phyloP scores from a whole-genome alignment of 805 yeast genomes.

The Saccharomycodes ludwigii region DNA sequence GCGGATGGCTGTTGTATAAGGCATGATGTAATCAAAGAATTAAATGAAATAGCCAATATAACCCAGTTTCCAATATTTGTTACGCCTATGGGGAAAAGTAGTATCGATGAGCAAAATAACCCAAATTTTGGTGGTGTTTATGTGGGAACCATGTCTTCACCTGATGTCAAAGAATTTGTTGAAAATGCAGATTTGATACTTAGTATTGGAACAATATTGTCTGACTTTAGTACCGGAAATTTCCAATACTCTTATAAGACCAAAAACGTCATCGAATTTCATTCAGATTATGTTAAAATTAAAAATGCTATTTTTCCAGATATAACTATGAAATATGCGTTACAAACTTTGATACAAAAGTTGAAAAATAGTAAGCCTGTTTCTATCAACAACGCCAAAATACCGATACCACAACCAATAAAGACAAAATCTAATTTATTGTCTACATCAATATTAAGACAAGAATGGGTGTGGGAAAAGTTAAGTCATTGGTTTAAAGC shows the following conservation, averaged over 20 bases:
- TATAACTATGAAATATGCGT: slow-evolving; percentile 36
- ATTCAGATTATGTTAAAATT: slow-evolving; percentile 41
- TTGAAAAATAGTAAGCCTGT: slow-evolving; percentile 19
- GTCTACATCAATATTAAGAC: slow-evolving; percentile 20
- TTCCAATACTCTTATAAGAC: slow-evolving; percentile 44
- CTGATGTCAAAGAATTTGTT: slow-evolving; percentile 33
- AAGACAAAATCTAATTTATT: slow-evolving; percentile 16
- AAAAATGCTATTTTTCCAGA: slow-evolving; percentile 40
- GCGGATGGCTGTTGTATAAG: slow-evolving; percentile 56
- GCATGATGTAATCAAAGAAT: slow-evolving; percentile 30
- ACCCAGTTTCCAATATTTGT: slow-evolving; percentile 41
- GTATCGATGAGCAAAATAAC: slow-evolving; percentile 43
- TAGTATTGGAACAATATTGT: slow-evolving; percentile 46
- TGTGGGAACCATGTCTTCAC: slow-evolving; percentile 41
- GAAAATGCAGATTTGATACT: slow-evolving; percentile 50
- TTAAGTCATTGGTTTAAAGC: slow-evolving; percentile 39
- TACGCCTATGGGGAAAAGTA: slow-evolving; percentile 50
- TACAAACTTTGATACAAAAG: slow-evolving; percentile 15
- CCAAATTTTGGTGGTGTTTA: slow-evolving; percentile 53
- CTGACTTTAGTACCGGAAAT: slow-evolving; percentile 47
- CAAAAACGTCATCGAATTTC: slow-evolving; percentile 42
- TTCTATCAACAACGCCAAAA: slow-evolving; percentile 6
- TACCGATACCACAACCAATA: slow-evolving; percentile 12
- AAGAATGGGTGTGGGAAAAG: slow-evolving; percentile 39
- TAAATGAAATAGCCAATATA: slow-evolving; percentile 30